Percentiles rank a stretch among this genome's conserved stretches.
Conservation (phyloP, 495 filamentous ascomycete species). For the Gamarada debralockiae region DNA sequence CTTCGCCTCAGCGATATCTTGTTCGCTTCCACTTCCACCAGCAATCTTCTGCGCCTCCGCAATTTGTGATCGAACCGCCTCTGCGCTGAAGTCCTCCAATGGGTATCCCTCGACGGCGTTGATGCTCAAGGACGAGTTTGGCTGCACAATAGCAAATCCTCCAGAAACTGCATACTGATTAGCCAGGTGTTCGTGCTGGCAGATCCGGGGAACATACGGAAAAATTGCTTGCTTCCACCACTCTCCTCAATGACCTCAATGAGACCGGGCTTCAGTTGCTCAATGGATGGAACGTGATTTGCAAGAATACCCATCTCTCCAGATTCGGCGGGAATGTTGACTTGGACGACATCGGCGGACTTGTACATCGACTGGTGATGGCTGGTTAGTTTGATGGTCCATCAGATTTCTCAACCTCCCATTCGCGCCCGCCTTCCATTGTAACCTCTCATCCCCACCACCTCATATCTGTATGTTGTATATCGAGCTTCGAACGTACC, state of each 20-base stretch:
- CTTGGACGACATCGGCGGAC: slow-evolving; percentile 77
- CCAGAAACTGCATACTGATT: slow-evolving; percentile 67
- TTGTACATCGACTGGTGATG: slow-evolving; percentile 48
- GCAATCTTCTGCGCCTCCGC: slow-evolving; percentile 94
- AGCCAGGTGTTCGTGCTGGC: neutral
- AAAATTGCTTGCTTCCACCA: slow-evolving; percentile 90
- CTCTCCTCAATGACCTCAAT: slow-evolving; percentile 95
- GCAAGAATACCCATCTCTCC: slow-evolving; percentile 99
- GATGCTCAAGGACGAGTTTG: slow-evolving; percentile 91
- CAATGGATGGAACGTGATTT: slow-evolving; percentile 97
- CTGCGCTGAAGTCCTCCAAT: slow-evolving; percentile 91
- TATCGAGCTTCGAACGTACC: slow-evolving; percentile 54
- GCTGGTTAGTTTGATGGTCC: slow-evolving; percentile 33
- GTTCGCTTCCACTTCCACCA: slow-evolving; percentile 85
- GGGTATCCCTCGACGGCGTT: slow-evolving; percentile 95
- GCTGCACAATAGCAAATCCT: slow-evolving; percentile 95
- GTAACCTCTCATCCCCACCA: slow-evolving; percentile 2
- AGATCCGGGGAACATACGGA: slow-evolving; percentile 63
- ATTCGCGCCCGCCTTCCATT: neutral
- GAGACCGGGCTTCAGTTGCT: slow-evolving; percentile 95
- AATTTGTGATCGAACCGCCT: slow-evolving; percentile 76
- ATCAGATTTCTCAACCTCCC: neutral
- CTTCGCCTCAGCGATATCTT: slow-evolving; percentile 97
- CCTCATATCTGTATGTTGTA: neutral
- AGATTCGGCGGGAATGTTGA: slow-evolving; percentile 97